phyloP scores from a whole-genome alignment of 768 basidiomycete species.

The Naganishia friedmannii region DNA sequence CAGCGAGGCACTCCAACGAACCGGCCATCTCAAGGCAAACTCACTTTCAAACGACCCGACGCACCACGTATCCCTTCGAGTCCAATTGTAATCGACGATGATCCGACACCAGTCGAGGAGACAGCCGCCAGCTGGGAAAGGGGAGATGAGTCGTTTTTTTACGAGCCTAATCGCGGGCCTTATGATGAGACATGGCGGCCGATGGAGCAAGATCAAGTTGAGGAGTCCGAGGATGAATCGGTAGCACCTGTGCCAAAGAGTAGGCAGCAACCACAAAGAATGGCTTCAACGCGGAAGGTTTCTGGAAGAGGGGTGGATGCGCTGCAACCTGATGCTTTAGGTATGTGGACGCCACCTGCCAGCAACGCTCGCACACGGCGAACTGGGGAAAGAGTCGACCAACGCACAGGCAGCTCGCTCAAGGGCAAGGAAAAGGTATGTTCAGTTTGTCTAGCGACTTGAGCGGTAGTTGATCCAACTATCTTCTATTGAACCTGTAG shows the following conservation, averaged over 20 bases:
- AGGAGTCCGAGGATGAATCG: slow-evolving; percentile 2
- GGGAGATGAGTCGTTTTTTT: neutral
- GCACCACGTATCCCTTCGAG: neutral
- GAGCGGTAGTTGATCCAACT: too few species aligned
- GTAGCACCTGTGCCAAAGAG: neutral
- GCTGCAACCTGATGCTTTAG: neutral
- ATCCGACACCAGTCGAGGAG: neutral
- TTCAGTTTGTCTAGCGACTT: too few species aligned
- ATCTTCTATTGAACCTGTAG: neutral
- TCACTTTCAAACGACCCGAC: neutral
- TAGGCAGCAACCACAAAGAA: slow-evolving; percentile 9
- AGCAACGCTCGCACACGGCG: neutral
- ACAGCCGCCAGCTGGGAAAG: slow-evolving; percentile 11
- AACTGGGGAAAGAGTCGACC: too few species aligned
- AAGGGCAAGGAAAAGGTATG: slow-evolving; percentile 18
- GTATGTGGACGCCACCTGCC: slow-evolving; percentile 12
- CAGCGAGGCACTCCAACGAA: neutral
- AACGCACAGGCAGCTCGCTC: neutral
- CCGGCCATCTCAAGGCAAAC: neutral
- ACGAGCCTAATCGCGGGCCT: neutral
- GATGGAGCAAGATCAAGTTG: neutral
- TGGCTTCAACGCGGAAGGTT: slow-evolving; percentile 3
- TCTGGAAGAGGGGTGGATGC: neutral
- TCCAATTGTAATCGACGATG: slow-evolving; percentile 14
- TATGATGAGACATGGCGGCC: slow-evolving; percentile 16